Conservation (phyloP, 805 yeast genomes). For the Saccharomycopsis fodiens region DNA sequence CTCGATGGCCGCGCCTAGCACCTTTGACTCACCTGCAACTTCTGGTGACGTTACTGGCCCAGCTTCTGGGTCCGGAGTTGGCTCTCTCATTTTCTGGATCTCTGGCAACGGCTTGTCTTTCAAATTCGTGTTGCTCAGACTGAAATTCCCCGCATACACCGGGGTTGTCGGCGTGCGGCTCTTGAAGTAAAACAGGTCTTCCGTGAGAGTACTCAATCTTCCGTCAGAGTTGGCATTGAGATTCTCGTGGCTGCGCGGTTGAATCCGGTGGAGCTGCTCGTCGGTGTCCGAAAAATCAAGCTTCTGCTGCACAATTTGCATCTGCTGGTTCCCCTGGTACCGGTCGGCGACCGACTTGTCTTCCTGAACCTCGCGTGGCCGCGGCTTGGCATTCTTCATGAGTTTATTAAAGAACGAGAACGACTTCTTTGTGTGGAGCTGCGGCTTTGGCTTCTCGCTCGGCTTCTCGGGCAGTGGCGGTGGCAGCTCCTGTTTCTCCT, state of each 20-base stretch:
- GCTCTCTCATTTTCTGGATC: not conserved
- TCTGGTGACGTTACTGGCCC: no score
- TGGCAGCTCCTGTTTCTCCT: not conserved
- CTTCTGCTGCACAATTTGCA: slow-evolving; percentile 11
- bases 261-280: not conserved
- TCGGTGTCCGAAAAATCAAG: not conserved
- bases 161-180: slow-evolving; percentile 10
- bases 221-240: not conserved
- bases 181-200: slow-evolving; percentile 14
- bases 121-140: not conserved
- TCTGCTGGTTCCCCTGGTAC: slow-evolving; percentile 2
- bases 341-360: not conserved
- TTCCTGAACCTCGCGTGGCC: not conserved
- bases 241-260: not conserved
- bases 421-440: slow-evolving; percentile 8
- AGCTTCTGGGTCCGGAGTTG: not conserved
- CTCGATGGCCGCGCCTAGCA: no score
- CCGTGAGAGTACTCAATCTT: slow-evolving; percentile 13
- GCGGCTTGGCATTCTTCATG: slow-evolving; percentile 3
- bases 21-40: no score
- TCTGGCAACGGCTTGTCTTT: not conserved
- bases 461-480: not conserved
- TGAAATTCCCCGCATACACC: slow-evolving; percentile 6
- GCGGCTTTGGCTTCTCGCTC: not conserved
- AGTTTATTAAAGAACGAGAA: slow-evolving; percentile 16